These are phyloP conservation scores for Gamarada debralockiae DNA, from an alignment of 495 filamentous ascomycete species.

Conservation along the genomic window DNA sequence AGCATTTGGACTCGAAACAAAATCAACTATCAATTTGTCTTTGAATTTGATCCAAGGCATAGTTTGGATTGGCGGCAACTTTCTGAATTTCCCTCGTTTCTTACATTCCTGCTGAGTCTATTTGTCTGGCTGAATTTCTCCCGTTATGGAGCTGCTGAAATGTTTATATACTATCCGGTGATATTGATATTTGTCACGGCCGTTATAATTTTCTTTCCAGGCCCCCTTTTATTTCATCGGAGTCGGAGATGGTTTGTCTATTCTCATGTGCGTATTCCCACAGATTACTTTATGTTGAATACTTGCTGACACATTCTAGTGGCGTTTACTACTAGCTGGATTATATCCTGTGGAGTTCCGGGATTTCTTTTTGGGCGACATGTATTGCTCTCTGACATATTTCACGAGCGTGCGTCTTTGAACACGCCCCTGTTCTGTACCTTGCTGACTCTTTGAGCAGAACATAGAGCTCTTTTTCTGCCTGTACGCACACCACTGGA, in stretches of 20 bases:
- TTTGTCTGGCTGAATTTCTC: slow-evolving; percentile 87
- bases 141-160: slow-evolving; percentile 52
- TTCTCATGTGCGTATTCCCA: slow-evolving; percentile 61
- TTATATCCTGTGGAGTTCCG: slow-evolving; percentile 92
- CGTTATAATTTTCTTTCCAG: slow-evolving; percentile 69
- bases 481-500: slow-evolving; percentile 76
- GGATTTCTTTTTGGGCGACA: slow-evolving; percentile 96
- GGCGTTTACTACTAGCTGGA: slow-evolving; percentile 78
- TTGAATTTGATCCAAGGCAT: slow-evolving; percentile 87
- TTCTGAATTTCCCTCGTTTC: slow-evolving; percentile 75
- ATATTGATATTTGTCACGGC: slow-evolving; percentile 66
- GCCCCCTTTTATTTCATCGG: slow-evolving; percentile 67
- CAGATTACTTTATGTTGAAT: not conserved
- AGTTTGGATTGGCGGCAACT: slow-evolving; percentile 86
- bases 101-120: slow-evolving; percentile 72
- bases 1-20: slow-evolving; percentile 75
- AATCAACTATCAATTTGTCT: slow-evolving; percentile 95
- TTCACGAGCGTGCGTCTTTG: slow-evolving; percentile 67
- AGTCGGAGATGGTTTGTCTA: slow-evolving; percentile 80
- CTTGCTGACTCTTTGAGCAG: slow-evolving; percentile 30
- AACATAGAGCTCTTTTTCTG: slow-evolving; percentile 95
- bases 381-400: slow-evolving; percentile 94
- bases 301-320: slow-evolving; percentile 44
- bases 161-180: slow-evolving; percentile 89
- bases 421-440: not conserved